These are phyloP conservation scores for Trapa bicornis DNA, from an alignment of 345 rosid genomes.

Conservation along the genomic window DNA sequence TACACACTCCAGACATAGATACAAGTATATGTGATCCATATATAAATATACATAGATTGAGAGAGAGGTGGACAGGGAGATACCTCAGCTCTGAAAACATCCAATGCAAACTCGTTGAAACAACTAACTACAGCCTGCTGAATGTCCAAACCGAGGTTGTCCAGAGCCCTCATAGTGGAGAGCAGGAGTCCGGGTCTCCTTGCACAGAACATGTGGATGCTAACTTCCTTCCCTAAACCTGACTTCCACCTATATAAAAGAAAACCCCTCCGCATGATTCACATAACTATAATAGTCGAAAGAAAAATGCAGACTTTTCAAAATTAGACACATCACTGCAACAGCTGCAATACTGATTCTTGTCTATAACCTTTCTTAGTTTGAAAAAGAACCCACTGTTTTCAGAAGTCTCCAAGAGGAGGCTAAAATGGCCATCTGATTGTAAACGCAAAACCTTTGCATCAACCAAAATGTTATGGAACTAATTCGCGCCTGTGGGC, in stretches of 20 bases:
- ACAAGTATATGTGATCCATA: not conserved
- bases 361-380: not conserved
- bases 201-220: conserved; percentile 93
- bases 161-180: conserved; percentile 85
- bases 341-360: not conserved
- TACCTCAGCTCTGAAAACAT: conserved; percentile 95
- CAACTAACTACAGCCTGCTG: conserved; percentile 97
- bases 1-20: not conserved
- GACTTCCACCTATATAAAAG: conserved; percentile 64
- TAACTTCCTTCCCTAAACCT: conserved; percentile 88
- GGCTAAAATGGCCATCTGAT: not conserved
- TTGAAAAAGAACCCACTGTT: not conserved
- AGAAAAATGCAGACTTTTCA: not conserved
- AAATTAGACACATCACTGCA: not conserved
- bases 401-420: not conserved
- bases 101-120: conserved; percentile 88
- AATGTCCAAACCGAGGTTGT: conserved; percentile 84
- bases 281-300: not conserved
- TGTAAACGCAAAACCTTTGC: no score
- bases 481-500: not conserved
- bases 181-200: conserved; percentile 86
- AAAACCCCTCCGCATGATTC: not conserved
- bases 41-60: no score
- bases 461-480: not conserved
- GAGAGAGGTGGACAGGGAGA: not conserved